Base-by-base conservation (phyloP, 2,329 filamentous ascomycete species). In the Talaromyces amestolkiae region DNA sequence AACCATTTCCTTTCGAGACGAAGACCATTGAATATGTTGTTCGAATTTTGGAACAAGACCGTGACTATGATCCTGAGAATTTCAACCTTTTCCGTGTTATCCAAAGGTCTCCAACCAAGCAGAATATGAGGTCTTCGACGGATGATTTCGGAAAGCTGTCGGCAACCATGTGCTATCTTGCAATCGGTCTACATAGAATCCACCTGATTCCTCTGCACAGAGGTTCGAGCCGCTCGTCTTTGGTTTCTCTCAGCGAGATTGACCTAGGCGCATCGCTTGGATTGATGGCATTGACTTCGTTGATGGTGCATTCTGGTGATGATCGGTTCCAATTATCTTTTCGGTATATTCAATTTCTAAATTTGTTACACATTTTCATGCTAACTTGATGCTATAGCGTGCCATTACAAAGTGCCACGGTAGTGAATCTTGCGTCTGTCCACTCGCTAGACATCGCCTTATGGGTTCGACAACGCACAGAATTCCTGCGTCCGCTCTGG, bases 51-150 rank as follows among this genome's bases (percentile, higher is more conserved):
- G 88, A 91, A 72, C 82, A 85, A 65, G 87, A 89, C 68, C 82
- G 85, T 64, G 89, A 91, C 74, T 91, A 91, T 73, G 87, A 90
- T 69, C 86, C 88, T 37, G 79, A 84, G 35, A 85, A 86, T 68
- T 91, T 90, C 74, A 85, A 85, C 68, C 85, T 91, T 70, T 91
- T 89, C 78, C 86, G 88, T 67, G 87, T 90, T 9, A 86, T 90
- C 31, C 85, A 89, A 71, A 84, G 88, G 67, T 82, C 85, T n/a
- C 77, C 82, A 13, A 80, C 81, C 69, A 89, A 88, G 75, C 80
- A 82, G 19, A 78, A 79, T 37, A 80, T 81, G 39, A 80, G 85
- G 63, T 83, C 86, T 3, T 89, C 89, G 8, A 84, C 85, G 17
- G 89, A 91, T 66, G 89, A 91, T 69, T 75, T 91, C 51, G 82